Percentiles rank a stretch among this genome's conserved stretches.
Conservation (phyloP, 2,329 filamentous ascomycete species). For the Hawksworthiomyces lignivorus region DNA sequence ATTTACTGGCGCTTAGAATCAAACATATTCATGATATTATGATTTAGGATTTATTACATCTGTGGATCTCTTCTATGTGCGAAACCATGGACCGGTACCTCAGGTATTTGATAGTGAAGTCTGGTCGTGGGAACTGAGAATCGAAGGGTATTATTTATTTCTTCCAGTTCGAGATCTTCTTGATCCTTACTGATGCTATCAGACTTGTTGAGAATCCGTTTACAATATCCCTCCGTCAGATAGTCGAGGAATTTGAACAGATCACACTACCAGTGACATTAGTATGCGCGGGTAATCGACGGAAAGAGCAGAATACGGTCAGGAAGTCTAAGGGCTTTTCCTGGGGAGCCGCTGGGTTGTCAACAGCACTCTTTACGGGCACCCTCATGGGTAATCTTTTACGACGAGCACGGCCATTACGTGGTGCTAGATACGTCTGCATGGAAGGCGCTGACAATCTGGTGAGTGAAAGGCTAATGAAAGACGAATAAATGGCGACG, state of each 20-base stretch:
- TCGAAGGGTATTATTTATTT: conserved; percentile 53
- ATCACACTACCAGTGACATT: conserved; percentile 81
- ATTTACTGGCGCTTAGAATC: not conserved
- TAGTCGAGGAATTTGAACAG: conserved; percentile 69
- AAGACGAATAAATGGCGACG: too few species aligned
- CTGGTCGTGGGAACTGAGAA: conserved; percentile 70
- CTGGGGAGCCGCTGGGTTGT: conserved; percentile 82
- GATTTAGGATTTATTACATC: conserved; percentile 68
- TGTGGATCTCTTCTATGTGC: conserved; percentile 82
- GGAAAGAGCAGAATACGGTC: conserved; percentile 89
- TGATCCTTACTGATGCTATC: not conserved
- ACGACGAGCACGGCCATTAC: conserved; percentile 56
- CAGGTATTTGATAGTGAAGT: conserved; percentile 64
- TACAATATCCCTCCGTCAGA: conserved; percentile 61
- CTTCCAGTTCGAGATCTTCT: not conserved
- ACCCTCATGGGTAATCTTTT: conserved; percentile 68
- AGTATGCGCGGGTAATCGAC: conserved; percentile 83
- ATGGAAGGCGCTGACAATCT: conserved; percentile 80
- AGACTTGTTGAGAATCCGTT: conserved; percentile 67
- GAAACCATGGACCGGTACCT: conserved; percentile 83
- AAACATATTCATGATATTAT: not conserved
- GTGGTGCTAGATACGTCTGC: conserved; percentile 72
- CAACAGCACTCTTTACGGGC: conserved; percentile 82
- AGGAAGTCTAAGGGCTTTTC: conserved; percentile 91
- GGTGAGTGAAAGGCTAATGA: too few species aligned